These are phyloP conservation scores for Aaosphaeria arxii DNA, from an alignment of 2,329 filamentous ascomycete genomes.

Conservation along the genomic window DNA sequence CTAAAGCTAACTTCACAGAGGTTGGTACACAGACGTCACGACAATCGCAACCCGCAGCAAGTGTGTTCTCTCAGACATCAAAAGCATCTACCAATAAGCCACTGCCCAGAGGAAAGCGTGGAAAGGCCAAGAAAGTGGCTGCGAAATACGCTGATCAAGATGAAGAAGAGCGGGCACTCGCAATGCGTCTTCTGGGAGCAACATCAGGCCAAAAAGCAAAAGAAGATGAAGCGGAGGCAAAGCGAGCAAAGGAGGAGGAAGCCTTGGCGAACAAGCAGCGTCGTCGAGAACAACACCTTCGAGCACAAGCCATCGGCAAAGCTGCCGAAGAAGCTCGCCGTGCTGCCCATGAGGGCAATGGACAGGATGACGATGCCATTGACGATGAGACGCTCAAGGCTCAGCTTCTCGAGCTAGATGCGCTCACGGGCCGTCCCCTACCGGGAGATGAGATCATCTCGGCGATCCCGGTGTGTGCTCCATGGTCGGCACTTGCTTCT, in stretches of 20 bases:
- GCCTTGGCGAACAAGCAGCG: conserved; percentile 69
- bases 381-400: conserved; percentile 53
- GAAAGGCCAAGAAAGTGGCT: conserved; percentile 83
- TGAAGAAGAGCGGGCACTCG: conserved; percentile 82
- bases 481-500: conserved; percentile 61
- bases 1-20: conserved; percentile 4
- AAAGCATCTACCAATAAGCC: conserved; percentile 25
- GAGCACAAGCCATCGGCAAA: conserved; percentile 70
- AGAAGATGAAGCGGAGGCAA: conserved; percentile 59
- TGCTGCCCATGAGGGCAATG: conserved; percentile 26
- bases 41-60: conserved; percentile 19
- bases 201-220: conserved; percentile 65
- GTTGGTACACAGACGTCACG: conserved; percentile 31
- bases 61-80: conserved; percentile 24
- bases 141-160: conserved; percentile 92
- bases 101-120: conserved; percentile 66
- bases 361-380: conserved; percentile 50
- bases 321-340: conserved; percentile 71
- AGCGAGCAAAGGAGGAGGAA: conserved; percentile 69
- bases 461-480: conserved; percentile 61
- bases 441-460: conserved; percentile 78
- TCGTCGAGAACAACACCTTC: conserved; percentile 74
- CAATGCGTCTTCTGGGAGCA: conserved; percentile 83
- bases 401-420: conserved; percentile 53
- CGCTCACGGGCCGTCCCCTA: conserved; percentile 72